Evolutionary conservation across 1,284 basidiomycete species (phyloP), one percentile per base, ranked within the genome.

Genomic region (Cutaneotrichosporon mucoides): DNA sequence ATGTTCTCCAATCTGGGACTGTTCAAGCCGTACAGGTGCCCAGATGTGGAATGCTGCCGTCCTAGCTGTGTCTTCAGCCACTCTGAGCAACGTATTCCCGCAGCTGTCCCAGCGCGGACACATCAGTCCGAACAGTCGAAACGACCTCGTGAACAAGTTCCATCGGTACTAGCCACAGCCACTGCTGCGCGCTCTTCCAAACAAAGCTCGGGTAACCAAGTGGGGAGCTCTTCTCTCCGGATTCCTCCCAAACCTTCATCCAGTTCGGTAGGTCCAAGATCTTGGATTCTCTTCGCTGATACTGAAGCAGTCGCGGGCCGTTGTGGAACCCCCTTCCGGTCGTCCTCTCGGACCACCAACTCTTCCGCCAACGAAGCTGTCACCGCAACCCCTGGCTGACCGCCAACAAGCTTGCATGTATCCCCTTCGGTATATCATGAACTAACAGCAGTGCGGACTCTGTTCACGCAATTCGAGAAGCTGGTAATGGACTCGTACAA

Each of bases 391-490:
- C 6, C 57, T 66, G 2, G 60, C 69, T 6, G 73, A 75, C 41
- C 50, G 75, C 1, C 73, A 75, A 57, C 74, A 75, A 57, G 73
- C 61, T 6, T 60, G 73, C 72, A 46, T 63, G 71, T 66, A 5
- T 7, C 3, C 24, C 24, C 24, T 36, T 5, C 13, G 37, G 9
- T 1, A 37, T 7, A 16, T 9, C 12, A 38, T 13, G 15, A 24
- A 33, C 1, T 44, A 9, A 38, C 45, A 5, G 5, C 42, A 73
- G 73, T 75, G 46, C 61, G 62, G 11, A 73, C 71, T 1, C 58
- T 76, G 7, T 72, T 64, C 51, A 68, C 66, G 5, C 75, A 76
- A 55, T 76, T 66, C 49, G 51, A 59, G 24, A 75, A 76, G 49
- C 68, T 76, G 1, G 73, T 73, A 35, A 33, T 44, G 24, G 24